Percentiles rank a stretch among this genome's conserved stretches.
phyloP scores from a whole-genome alignment of 768 basidiomycete genomes.

The Mycena sanguinolenta region DNA sequence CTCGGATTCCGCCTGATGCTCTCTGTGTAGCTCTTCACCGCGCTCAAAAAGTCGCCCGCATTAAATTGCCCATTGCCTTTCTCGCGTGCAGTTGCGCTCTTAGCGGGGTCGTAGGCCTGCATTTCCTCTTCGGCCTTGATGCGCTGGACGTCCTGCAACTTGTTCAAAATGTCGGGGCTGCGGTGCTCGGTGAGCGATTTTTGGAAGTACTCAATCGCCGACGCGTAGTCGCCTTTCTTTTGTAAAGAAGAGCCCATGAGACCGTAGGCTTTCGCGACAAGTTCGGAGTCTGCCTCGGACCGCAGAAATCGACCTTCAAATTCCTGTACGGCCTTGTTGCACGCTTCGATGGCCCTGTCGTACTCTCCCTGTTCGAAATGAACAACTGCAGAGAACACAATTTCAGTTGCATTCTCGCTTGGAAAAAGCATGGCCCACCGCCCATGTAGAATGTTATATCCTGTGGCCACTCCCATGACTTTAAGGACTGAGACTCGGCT shows the following conservation, averaged over 20 bases:
- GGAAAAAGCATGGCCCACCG: constrained; percentile 59
- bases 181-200: constrained; percentile 98
- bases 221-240: constrained; percentile 79
- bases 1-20: constrained; percentile 95
- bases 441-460: constrained; percentile 92
- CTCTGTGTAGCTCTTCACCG: constrained; percentile 94
- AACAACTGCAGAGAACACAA: constrained; percentile 75
- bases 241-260: constrained; percentile 89
- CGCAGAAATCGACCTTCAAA: constrained; percentile 91
- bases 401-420: not conserved
- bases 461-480: constrained; percentile 97
- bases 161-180: constrained; percentile 91
- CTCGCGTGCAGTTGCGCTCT: constrained; percentile 86
- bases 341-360: constrained; percentile 90
- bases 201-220: constrained; percentile 91
- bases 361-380: constrained; percentile 96
- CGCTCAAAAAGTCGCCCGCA: constrained; percentile 88
- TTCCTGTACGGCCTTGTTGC: constrained; percentile 97
- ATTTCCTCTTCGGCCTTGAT: constrained; percentile 82
- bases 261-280: constrained; percentile 94
- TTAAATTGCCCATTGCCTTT: constrained; percentile 96
- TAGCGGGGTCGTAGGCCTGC: constrained; percentile 87
- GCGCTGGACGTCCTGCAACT: constrained; percentile 88
- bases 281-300: constrained; percentile 95
- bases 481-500: constrained; percentile 82